Conservation (phyloP, 805 yeast genomes). For the Wickerhamomyces strasburgensis region DNA sequence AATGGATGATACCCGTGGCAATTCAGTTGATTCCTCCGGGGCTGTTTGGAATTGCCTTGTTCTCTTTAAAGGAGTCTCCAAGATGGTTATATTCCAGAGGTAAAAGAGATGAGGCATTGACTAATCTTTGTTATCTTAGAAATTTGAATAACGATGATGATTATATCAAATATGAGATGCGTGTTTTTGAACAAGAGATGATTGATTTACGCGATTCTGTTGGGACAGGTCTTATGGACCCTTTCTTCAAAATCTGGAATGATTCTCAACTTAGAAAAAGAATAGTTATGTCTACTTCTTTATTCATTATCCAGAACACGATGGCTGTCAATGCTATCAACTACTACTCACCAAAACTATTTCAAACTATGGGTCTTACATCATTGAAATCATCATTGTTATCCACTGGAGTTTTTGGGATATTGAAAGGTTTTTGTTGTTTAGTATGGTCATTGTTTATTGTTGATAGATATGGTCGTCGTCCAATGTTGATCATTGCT, state of each 20-base stretch:
- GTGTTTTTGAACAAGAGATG: conserved; percentile 24
- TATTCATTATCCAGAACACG: conserved; percentile 40
- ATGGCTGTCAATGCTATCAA: conserved; percentile 46
- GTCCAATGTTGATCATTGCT: conserved; percentile 10
- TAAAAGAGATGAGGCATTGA: conserved; percentile 31
- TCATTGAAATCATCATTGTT: conserved; percentile 40
- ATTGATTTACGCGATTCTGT: conserved; percentile 23
- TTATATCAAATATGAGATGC: conserved; percentile 36
- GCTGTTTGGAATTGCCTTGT: conserved; percentile 34
- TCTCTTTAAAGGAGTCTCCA: conserved; percentile 40
- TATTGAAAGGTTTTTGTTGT: conserved; percentile 32
- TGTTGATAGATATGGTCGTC: conserved; percentile 16
- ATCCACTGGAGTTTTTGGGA: conserved; percentile 50
- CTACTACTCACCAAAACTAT: conserved; percentile 49
- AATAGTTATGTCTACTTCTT: conserved; percentile 32
- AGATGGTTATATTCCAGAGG: conserved; percentile 36
- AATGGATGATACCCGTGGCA: conserved; percentile 45
- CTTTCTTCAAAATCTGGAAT: conserved; percentile 31
- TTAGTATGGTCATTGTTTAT: conserved; percentile 12
- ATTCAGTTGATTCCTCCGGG: conserved; percentile 38
- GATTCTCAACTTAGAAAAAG: conserved; percentile 28
- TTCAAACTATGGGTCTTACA: conserved; percentile 42
- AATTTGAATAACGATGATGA: conserved; percentile 32
- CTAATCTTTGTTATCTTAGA: conserved; percentile 33
- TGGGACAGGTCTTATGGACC: conserved; percentile 32